These are phyloP conservation scores for Coemansia sp. DNA, from an alignment of 192 early-diverging fungal species.

Conservation along the genomic window DNA sequence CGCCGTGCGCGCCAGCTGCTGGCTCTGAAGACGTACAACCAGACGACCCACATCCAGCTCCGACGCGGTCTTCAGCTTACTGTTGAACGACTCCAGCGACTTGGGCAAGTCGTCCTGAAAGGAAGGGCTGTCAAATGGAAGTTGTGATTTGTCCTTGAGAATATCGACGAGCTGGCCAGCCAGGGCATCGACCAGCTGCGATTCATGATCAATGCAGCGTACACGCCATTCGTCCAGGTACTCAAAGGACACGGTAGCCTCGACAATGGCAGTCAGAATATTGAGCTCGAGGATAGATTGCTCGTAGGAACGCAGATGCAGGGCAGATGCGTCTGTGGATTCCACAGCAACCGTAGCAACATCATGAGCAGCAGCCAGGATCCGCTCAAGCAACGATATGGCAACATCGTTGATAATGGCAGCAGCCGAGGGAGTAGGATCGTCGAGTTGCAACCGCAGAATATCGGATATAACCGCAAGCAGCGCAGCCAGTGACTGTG, in stretches of 20 bases:
- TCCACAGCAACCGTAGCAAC: background rate
- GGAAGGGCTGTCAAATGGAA: constrained; percentile 14
- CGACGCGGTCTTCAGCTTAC: constrained; percentile 16
- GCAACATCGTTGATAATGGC: constrained; percentile 1
- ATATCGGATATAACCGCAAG: constrained; percentile 20
- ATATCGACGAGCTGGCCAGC: constrained; percentile 13
- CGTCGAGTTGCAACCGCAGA: constrained; percentile 19
- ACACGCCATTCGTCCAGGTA: background rate
- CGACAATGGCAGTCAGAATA: constrained; percentile 11
- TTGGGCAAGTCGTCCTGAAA: background rate
- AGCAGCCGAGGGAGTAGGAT: background rate
- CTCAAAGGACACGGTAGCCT: background rate
- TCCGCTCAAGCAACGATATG: background rate
- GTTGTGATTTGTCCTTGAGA: constrained; percentile 20
- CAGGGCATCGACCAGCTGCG: constrained; percentile 7
- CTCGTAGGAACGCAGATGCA: constrained; percentile 25
- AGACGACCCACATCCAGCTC: constrained; percentile 35
- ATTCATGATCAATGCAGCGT: background rate
- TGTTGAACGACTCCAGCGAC: constrained; percentile 19
- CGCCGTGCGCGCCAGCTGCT: constrained; percentile 9
- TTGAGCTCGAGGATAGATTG: constrained; percentile 37
- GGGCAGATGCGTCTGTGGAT: background rate
- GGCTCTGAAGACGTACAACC: constrained; percentile 26
- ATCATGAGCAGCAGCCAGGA: constrained; percentile 10
- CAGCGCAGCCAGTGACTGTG: constrained; percentile 18